Base-by-base conservation (phyloP, 2,329 filamentous ascomycete species). In the Pestalotiopsis sp. region DNA sequence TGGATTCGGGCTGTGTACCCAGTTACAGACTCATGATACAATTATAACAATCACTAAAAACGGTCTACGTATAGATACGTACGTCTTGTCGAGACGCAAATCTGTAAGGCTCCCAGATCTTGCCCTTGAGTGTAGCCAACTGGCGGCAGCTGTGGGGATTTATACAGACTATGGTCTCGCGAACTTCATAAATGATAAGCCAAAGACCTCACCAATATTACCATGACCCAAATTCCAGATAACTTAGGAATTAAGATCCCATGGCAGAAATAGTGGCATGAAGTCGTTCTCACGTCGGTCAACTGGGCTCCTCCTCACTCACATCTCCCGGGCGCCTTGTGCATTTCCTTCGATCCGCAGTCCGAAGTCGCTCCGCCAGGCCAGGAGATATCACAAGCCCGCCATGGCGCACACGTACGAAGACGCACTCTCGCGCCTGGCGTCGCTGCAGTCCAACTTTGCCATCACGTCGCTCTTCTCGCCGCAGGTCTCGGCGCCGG, bases 381-480 rank as follows among this genome's bases (percentile, higher is more conserved):
- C 27, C 36, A 14, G 27, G 11, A 45, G 36, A 13, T 57, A 57
- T 25, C 11, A 23, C n/a, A 69, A 70, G 3, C 68, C 72, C 39
- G 68, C 68, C 7, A 73, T 78, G 71, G 75, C 75, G 6, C 83
- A 80, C 69, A 81, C 80, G 25, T 89, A 89, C 73, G 80, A 91
- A 81, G 88, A 90, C 73, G 94, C 94, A 49, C 89, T 97, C 52
- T 80, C 86, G 66, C 90, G 91, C 68, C 88, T 97, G 73, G 91
- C 93, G 73, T 88, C 89, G 63, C 86, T 97, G 66, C 92, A 95
- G 75, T 92, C 92, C 67, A 97, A 97, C 79, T 91, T 90, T 74
- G 87, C 91, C 52, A 84, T 93, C 69, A 86, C 83, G 7, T 78
- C 80, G 20, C 82, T 87, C 60, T 88, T 88, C 74, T 78, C 81